These are phyloP conservation scores for Dissophora ornata DNA, from an alignment of 192 early-diverging fungal genomes.

Conservation along the genomic window DNA sequence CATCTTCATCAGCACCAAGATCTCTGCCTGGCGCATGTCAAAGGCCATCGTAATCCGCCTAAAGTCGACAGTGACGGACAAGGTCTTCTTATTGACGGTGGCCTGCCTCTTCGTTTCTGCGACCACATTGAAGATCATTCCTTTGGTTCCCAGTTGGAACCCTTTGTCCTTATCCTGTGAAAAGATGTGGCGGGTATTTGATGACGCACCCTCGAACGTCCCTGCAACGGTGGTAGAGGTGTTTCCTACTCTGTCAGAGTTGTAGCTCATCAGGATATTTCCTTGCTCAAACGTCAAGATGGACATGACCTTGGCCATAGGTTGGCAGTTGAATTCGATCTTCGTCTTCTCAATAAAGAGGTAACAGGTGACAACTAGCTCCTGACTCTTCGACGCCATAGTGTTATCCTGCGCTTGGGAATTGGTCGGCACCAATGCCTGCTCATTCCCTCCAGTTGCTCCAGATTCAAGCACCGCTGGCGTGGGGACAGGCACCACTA, in stretches of 20 bases:
- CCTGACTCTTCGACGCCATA: constrained; percentile 45
- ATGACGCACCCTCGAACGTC: constrained; percentile 67
- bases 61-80: constrained; percentile 69
- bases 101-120: constrained; percentile 63
- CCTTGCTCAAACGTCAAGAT: constrained; percentile 76
- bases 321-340: constrained; percentile 78
- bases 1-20: constrained; percentile 73
- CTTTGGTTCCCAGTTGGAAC: constrained; percentile 67
- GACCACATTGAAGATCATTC: constrained; percentile 71
- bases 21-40: constrained; percentile 80
- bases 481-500: not conserved
- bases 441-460: not conserved
- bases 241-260: constrained; percentile 46
- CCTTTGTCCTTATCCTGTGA: constrained; percentile 76
- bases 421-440: constrained; percentile 9
- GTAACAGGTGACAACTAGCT: constrained; percentile 62
- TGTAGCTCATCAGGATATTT: constrained; percentile 68
- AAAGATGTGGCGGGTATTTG: constrained; percentile 75
- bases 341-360: constrained; percentile 73
- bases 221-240: constrained; percentile 66
- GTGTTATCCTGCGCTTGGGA: constrained; percentile 27
- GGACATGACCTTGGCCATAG: constrained; percentile 77
- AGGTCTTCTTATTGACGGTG: constrained; percentile 60
- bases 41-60: constrained; percentile 63
- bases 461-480: not conserved